phyloP scores from a whole-genome alignment of 2,329 filamentous ascomycete genomes.

The Fusarium zealandicum region DNA sequence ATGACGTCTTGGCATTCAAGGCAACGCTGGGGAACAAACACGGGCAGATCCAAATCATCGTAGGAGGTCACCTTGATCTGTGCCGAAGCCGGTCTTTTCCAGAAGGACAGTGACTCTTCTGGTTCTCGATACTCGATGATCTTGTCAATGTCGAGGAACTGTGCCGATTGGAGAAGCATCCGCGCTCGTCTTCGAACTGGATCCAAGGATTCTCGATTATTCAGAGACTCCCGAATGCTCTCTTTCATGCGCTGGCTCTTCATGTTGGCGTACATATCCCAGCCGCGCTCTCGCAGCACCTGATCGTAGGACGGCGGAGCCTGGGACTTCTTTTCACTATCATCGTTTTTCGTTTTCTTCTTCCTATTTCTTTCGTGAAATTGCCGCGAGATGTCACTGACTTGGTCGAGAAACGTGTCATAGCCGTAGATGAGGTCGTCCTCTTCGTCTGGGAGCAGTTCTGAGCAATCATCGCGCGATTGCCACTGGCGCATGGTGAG shows the following conservation, averaged over 20 bases:
- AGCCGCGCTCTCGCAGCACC: constrained; percentile 24
- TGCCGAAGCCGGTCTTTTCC: constrained; percentile 37
- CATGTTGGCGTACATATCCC: constrained; percentile 38
- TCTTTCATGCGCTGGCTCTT: constrained; percentile 26
- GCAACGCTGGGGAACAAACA: constrained; percentile 33
- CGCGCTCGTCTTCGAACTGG: constrained; percentile 35
- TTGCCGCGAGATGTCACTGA: constrained; percentile 42
- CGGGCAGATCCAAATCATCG: constrained; percentile 15
- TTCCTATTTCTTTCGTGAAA: constrained; percentile 40
- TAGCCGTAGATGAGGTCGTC: constrained; percentile 47
- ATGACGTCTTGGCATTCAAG: constrained; percentile 24
- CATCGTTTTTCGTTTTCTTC: neutral
- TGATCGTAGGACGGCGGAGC: constrained; percentile 35
- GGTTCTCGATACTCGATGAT: constrained; percentile 45
- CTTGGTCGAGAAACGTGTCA: constrained; percentile 50
- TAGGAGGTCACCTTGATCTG: constrained; percentile 33
- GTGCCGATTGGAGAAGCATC: constrained; percentile 44
- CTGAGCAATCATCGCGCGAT: constrained; percentile 14
- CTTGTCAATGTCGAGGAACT: constrained; percentile 51
- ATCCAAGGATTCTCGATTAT: neutral
- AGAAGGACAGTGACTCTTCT: constrained; percentile 32
- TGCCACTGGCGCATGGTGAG: constrained; percentile 47
- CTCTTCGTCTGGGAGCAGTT: constrained; percentile 37
- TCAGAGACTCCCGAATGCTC: constrained; percentile 14
- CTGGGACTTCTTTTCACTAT: neutral